These are phyloP conservation scores for Ophiognomonia clavigignenti-juglandacearum DNA, from an alignment of 2,329 filamentous ascomycete genomes.

Conservation along the genomic window DNA sequence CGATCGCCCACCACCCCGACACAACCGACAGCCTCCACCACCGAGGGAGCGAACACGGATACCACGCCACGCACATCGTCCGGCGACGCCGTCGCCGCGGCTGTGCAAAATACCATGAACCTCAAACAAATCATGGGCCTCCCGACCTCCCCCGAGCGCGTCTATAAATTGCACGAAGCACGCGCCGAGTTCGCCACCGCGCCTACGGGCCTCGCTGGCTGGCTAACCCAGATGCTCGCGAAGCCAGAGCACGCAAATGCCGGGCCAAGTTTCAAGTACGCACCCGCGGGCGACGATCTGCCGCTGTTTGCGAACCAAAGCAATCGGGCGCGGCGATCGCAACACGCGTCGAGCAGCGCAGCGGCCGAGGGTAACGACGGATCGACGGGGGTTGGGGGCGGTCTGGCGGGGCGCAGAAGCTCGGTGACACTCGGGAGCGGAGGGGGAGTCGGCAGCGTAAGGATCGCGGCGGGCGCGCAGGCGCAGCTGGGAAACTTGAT, in stretches of 20 bases:
- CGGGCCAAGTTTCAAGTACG: slow-evolving; percentile 24
- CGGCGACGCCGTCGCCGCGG: too few species aligned
- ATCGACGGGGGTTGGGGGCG: background rate
- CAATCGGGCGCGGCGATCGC: too few species aligned
- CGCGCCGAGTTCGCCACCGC: slow-evolving; percentile 65
- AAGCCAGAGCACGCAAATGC: slow-evolving; percentile 44
- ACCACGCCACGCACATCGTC: background rate
- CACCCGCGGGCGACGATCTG: slow-evolving; percentile 11
- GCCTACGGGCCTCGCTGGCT: slow-evolving; percentile 67
- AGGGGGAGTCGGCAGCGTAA: too few species aligned
- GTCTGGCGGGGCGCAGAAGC: background rate
- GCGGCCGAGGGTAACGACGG: background rate
- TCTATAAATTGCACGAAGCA: slow-evolving; percentile 68
- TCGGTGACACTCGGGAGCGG: background rate
- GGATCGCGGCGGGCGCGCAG: slow-evolving; percentile 32
- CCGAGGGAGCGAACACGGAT: background rate
- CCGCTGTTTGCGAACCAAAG: slow-evolving; percentile 10
- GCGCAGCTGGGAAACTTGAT: slow-evolving; percentile 36
- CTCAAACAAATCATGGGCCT: slow-evolving; percentile 78
- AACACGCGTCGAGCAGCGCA: background rate
- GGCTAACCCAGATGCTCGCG: slow-evolving; percentile 43
- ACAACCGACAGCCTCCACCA: too few species aligned
- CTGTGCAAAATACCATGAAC: slow-evolving; percentile 44
- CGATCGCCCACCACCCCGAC: too few species aligned
- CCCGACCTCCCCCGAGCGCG: slow-evolving; percentile 60